These are phyloP conservation scores for Penicillium sp. DNA, from an alignment of 2,329 filamentous ascomycete genomes.

Conservation along the genomic window DNA sequence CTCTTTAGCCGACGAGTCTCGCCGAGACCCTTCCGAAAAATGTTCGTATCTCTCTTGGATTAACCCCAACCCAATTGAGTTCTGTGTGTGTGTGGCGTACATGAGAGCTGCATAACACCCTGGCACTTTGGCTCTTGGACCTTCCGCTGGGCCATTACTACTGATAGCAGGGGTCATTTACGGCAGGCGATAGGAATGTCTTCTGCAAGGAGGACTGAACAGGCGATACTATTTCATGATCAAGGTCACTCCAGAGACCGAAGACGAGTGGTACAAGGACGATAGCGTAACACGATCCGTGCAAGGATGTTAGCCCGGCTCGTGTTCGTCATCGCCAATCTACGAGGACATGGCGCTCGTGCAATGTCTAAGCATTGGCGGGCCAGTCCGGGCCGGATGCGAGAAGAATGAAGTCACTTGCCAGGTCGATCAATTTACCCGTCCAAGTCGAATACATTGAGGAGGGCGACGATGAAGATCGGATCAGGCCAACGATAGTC, in stretches of 20 bases:
- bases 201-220: not conserved
- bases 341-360: not conserved
- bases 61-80: not conserved
- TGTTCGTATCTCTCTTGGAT: not conserved
- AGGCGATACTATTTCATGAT: not conserved
- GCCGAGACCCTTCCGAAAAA: not conserved
- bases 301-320: not conserved
- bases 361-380: not conserved
- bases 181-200: not conserved
- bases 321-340: slow-evolving; percentile 2
- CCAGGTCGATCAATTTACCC: not conserved
- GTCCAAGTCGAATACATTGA: not conserved
- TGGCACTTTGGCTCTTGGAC: not conserved
- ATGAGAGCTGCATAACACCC: not conserved
- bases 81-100: not conserved
- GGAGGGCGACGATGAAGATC: not conserved
- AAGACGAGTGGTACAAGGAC: not conserved
- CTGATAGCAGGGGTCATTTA: not conserved
- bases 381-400: not conserved
- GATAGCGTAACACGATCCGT: not conserved
- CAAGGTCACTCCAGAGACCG: not conserved
- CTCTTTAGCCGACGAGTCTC: not conserved
- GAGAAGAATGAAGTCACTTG: not conserved
- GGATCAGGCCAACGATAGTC: not conserved
- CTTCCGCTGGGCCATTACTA: not conserved